Evolutionary conservation across 768 basidiomycete species (phyloP).

Genomic region (Hydnomerulius pinastri): DNA sequence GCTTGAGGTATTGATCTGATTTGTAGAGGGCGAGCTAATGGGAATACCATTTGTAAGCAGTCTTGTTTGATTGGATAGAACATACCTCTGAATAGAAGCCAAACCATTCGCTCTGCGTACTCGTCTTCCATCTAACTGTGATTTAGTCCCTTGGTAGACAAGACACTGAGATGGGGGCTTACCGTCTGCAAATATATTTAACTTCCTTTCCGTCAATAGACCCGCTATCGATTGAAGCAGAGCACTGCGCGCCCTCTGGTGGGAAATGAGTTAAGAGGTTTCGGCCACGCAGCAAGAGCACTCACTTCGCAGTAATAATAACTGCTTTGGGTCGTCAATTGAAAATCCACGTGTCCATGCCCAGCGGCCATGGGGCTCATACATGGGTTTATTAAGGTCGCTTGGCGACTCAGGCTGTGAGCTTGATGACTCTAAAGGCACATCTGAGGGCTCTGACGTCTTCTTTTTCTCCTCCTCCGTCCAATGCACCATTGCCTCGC

Average conservation of each 20-base stretch:
- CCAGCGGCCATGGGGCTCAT: constrained; percentile 34
- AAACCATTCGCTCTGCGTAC: constrained; percentile 35
- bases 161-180: constrained; percentile 8
- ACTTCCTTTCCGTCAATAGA: constrained; percentile 27
- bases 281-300: background rate
- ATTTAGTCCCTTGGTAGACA: constrained; percentile 3
- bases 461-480: constrained; percentile 7
- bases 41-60: constrained; percentile 7
- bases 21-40: constrained; percentile 55
- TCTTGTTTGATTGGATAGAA: constrained; percentile 15
- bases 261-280: constrained; percentile 5
- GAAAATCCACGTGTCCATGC: constrained; percentile 31
- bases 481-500: constrained; percentile 32
- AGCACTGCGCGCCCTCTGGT: constrained; percentile 38
- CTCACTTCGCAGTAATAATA: constrained; percentile 29
- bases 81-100: constrained; percentile 44
- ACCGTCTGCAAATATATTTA: constrained; percentile 41
- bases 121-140: constrained; percentile 33
- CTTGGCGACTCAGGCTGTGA: constrained; percentile 2
- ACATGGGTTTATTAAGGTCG: constrained; percentile 25
- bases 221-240: constrained; percentile 39
- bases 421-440: background rate
- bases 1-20: constrained; percentile 43
- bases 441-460: background rate
- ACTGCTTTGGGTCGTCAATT: constrained; percentile 27